Base-by-base conservation (phyloP, 2,329 filamentous ascomycete species). In the Alternaria solani region DNA sequence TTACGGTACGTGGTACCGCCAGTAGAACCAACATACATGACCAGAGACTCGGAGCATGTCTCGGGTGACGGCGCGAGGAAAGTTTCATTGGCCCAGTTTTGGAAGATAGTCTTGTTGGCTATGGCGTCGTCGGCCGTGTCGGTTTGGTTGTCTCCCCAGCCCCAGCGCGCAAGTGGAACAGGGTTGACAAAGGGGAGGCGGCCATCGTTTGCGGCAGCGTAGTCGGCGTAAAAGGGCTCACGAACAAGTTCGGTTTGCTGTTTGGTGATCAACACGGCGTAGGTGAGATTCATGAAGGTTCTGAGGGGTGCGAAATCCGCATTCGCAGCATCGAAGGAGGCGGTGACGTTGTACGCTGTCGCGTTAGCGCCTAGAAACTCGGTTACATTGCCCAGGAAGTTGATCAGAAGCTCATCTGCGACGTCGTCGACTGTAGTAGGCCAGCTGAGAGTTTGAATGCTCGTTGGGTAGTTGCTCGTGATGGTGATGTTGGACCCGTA, bases 161-260 rank as follows among this genome's bases (percentile, higher is more conserved):
- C 75, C 81, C 83, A 85, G 11, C 84, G 80, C 0, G 77, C 75
- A 1, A 83, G 63, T 1, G 84, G 83, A 0, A 80, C 78, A 0
- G 84, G 84, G 55, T 85, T 80, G 42, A 86, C 75, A 52, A 84
- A 85, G 0, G 84, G 84, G 1, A 64, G 69, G 5, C 81, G 79
- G 2, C 82, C 83, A 32, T 79, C 76, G 59, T 85, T 73, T 0
- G 72, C 75, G 1, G 80, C 79, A 1, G 80, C 82, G 61, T 85
- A 86, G 63, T 84, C 82, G 5, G 73, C 75, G 59, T 83, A 84
- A 67, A 85, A 85, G 0, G 83, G 81, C 16, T 82, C 77, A 2
- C 81, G 78, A 23, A 86, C 74, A 3, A 80, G 78, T n/a, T 65
- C 70, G 11, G 74, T 80, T 63, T 85, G 84, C 64, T 83, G 78